Base-by-base conservation (phyloP, 805 yeast genomes). In the Sugiyamaella floridensis region DNA sequence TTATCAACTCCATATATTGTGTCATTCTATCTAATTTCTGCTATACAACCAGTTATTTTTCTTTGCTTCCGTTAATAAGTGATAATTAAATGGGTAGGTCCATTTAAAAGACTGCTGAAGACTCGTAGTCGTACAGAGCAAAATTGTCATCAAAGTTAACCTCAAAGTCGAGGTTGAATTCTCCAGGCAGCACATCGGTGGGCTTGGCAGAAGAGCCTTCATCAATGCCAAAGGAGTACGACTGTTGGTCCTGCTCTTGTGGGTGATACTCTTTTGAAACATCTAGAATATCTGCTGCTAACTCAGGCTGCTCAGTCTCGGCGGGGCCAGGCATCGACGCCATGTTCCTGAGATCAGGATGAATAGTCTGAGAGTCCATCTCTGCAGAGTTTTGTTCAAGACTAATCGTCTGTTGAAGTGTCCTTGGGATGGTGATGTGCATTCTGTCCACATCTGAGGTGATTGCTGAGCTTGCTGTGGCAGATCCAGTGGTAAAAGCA, bases 101-200 rank as follows among this genome's bases (percentile, higher is more conserved):
- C 37, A 10, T 14, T 32, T 32, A 32, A 32, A 32, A 32, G 9
- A 45, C 48, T 11, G 48, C 4, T 10, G 48, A 19, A 19, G 43
- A 28, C 26, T 45, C 48, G 14, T 45, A 45, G 32, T 45, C 48
- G 26, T 45, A 45, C 11, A 34, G 48, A 22, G 26, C n/a, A 40
- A 45, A 45, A n/a, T n/a, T 9, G 18, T 34, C 16, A 11, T 45
- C 48, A 16, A 45, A 15, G 19, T 40, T n/a, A n/a, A 22, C 48
- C 5, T 45, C 48, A n/a, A 26, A 45, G 5, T 37, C 16, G 19
- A 45, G 41, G n/a, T 29, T 29, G 40, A 45, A 45, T 16, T 29
- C 26, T n/a, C 15, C 48, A 8, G 37, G 28, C 28, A 46, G 9
- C 34, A 44, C 12, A 18, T 15, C 40, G 7, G 43, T 18, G 10